Percentiles rank a stretch among this genome's conserved stretches.
Evolutionary conservation across 1,284 basidiomycete genomes (phyloP).

Genomic region (Schizopora paradoxa): DNA sequence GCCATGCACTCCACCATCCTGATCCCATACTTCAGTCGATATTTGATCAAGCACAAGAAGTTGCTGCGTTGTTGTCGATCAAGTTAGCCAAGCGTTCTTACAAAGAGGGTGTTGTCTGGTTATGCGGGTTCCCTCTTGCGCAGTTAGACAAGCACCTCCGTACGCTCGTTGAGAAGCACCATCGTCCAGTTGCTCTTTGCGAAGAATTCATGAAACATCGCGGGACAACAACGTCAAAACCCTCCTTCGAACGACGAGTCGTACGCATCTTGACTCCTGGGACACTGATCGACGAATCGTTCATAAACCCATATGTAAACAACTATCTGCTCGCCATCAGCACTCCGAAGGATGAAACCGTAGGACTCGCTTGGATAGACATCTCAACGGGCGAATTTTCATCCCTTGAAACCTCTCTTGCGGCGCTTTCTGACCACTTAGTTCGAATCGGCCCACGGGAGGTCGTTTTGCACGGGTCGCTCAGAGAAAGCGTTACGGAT

Average conservation of each 20-base stretch:
- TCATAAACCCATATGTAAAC: slow-evolving; percentile 79
- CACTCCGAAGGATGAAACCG: slow-evolving; percentile 13
- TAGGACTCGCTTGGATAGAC: slow-evolving; percentile 87
- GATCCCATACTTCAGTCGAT: slow-evolving; percentile 12
- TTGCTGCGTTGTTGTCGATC: slow-evolving; percentile 74
- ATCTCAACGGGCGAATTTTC: slow-evolving; percentile 95
- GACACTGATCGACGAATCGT: slow-evolving; percentile 86
- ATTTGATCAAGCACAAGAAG: slow-evolving; percentile 86
- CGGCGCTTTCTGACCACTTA: slow-evolving; percentile 75
- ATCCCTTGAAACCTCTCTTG: slow-evolving; percentile 54
- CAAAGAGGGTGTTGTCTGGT: slow-evolving; percentile 59
- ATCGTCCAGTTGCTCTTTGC: slow-evolving; percentile 84
- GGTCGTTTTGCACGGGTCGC: slow-evolving; percentile 58
- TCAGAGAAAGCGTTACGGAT: slow-evolving; percentile 37
- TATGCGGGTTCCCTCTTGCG: slow-evolving; percentile 89
- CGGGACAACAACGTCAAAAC: slow-evolving; percentile 36
- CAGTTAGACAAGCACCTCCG: slow-evolving; percentile 86
- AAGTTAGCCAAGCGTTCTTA: slow-evolving; percentile 73
- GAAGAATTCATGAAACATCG: slow-evolving; percentile 72
- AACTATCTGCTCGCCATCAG: slow-evolving; percentile 81
- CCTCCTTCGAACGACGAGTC: slow-evolving; percentile 70
- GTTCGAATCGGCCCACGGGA: slow-evolving; percentile 79
- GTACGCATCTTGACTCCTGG: slow-evolving; percentile 87
- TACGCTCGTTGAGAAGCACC: slow-evolving; percentile 75
- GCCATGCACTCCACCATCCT: neutral